Evolutionary conservation across 75 land plant species (phyloP).

Genomic region (Gnetum montanum): DNA sequence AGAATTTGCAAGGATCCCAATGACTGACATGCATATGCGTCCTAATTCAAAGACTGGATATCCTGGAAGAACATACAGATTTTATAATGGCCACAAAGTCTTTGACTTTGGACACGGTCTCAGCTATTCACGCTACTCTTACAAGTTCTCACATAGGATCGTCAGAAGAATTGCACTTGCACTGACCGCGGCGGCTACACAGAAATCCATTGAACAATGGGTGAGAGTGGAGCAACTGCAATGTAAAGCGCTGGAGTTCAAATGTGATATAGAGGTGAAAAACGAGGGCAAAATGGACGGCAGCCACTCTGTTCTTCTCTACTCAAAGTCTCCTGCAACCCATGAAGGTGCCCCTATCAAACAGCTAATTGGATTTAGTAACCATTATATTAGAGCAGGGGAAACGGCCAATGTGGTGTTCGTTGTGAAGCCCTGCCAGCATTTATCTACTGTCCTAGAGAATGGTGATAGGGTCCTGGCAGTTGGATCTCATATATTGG

Average conservation of each 20-base stretch:
- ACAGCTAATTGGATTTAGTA: slow-evolving; percentile 66
- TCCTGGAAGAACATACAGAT: slow-evolving; percentile 90
- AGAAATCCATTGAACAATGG: not conserved
- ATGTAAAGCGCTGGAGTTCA: slow-evolving; percentile 25
- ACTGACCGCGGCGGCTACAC: slow-evolving; percentile 6
- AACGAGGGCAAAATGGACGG: slow-evolving; percentile 60
- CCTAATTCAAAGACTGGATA: slow-evolving; percentile 48
- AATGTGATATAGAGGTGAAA: slow-evolving; percentile 25
- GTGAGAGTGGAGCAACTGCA: slow-evolving; percentile 8
- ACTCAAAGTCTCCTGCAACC: slow-evolving; percentile 15
- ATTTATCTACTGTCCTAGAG: slow-evolving; percentile 35
- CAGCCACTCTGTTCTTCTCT: slow-evolving; percentile 66
- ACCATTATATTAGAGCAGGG: slow-evolving; percentile 27
- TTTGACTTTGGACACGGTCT: slow-evolving; percentile 75
- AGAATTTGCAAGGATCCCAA: slow-evolving; percentile 42
- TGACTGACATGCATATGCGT: slow-evolving; percentile 95
- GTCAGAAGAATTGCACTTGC: slow-evolving; percentile 1
- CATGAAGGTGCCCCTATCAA: slow-evolving; percentile 37
- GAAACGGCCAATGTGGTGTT: slow-evolving; percentile 34
- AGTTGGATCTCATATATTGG: slow-evolving; percentile 43
- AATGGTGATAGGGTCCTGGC: slow-evolving; percentile 52
- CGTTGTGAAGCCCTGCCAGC: slow-evolving; percentile 49
- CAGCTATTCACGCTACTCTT: slow-evolving; percentile 56
- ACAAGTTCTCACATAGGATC: slow-evolving; percentile 22
- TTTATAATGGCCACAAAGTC: slow-evolving; percentile 60